Percentiles rank a stretch among this genome's conserved stretches.
These are phyloP conservation scores for Aureobasidium uvarum DNA, from an alignment of 2,329 filamentous ascomycete species.

Conservation along the genomic window DNA sequence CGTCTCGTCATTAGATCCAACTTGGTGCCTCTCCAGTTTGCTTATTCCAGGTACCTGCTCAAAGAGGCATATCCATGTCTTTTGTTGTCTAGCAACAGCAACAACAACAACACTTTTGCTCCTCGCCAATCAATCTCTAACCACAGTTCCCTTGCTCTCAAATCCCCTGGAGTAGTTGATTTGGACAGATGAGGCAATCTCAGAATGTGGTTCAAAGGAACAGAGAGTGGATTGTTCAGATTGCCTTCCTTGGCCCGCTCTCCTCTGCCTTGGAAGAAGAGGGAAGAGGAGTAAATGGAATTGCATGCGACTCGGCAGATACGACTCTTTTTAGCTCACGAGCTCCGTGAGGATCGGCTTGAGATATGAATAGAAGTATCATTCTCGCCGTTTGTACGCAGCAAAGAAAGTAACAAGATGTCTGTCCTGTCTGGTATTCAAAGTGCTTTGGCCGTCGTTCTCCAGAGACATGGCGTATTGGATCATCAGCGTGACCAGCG, in stretches of 20 bases:
- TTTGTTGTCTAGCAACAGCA: neutral
- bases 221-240: neutral
- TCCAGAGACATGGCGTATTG: neutral
- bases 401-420: neutral
- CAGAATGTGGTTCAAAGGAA: neutral
- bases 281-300: neutral
- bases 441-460: neutral
- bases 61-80: neutral
- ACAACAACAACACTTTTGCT: neutral
- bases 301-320: neutral
- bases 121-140: neutral
- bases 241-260: constrained; percentile 1
- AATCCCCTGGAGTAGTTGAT: neutral
- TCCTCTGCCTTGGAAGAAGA: constrained; percentile 20
- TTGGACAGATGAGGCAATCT: neutral
- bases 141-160: neutral
- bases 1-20: constrained; percentile 6
- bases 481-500: neutral
- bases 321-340: constrained; percentile 8
- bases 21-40: neutral
- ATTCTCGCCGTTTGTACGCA: neutral
- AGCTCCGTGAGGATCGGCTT: constrained; percentile 11
- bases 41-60: constrained; percentile 1
- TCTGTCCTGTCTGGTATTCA: neutral
- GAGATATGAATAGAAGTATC: constrained; percentile 1